Evolutionary conservation across 1,139 yeast genomes (phyloP).

Genomic region (Hemisphaericaspora xylofermentans): DNA sequence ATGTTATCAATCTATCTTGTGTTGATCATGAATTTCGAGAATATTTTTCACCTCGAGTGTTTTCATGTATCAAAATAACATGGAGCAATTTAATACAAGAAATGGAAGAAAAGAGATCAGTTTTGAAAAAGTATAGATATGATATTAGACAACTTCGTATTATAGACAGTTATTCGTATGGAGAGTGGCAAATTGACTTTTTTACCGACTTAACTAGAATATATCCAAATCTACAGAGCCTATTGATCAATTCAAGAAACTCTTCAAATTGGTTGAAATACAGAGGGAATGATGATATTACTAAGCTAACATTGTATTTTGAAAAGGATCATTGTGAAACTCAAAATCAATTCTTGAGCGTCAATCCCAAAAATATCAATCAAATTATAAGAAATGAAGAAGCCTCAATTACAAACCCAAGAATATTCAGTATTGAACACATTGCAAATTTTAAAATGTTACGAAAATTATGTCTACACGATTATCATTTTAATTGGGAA

Average conservation of each 20-base stretch:
- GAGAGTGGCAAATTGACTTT: conserved; percentile 43
- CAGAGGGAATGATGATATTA: conserved; percentile 21
- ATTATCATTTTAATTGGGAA: conserved; percentile 38
- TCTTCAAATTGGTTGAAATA: conserved; percentile 47
- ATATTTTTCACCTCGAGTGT: conserved; percentile 22
- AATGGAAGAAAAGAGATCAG: conserved; percentile 2
- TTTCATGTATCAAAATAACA: conserved; percentile 25
- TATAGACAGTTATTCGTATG: conserved; percentile 35
- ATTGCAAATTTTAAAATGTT: conserved; percentile 25
- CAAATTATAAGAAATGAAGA: conserved; percentile 7
- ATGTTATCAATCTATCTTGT: conserved; percentile 25
- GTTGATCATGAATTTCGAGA: conserved; percentile 21
- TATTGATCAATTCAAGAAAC: conserved; percentile 33
- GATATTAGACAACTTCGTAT: conserved; percentile 26
- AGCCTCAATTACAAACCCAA: conserved; percentile 19
- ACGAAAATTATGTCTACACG: conserved; percentile 22
- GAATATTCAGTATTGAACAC: conserved; percentile 35
- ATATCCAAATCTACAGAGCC: conserved; percentile 23
- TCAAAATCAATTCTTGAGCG: conserved; percentile 12
- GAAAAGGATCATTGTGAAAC: conserved; percentile 26
- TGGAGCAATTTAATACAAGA: conserved; percentile 31
- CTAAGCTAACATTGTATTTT: conserved; percentile 26
- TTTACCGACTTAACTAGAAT: conserved; percentile 21
- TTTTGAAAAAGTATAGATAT: conserved; percentile 12
- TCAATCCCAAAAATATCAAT: conserved; percentile 21